phyloP scores from a whole-genome alignment of 2,329 filamentous ascomycete genomes.

The Talaromyces sp. region DNA sequence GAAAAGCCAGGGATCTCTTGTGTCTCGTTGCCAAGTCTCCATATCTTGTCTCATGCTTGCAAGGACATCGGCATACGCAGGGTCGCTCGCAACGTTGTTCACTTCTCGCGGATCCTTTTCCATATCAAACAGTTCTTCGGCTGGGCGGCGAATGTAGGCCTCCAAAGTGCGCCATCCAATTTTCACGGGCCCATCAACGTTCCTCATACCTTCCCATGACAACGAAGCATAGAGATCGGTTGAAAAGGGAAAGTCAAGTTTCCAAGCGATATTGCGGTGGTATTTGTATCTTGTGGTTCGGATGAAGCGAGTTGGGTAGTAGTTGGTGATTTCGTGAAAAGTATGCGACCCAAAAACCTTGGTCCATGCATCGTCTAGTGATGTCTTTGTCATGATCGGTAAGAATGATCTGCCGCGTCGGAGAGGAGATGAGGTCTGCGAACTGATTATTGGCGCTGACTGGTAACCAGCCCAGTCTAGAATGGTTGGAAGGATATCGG shows the following conservation, averaged over 20 bases:
- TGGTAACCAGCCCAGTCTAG: constrained; percentile 35
- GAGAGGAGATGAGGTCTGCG: not conserved
- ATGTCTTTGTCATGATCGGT: constrained; percentile 24
- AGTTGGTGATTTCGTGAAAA: constrained; percentile 48
- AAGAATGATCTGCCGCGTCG: constrained; percentile 36
- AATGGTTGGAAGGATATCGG: constrained; percentile 44
- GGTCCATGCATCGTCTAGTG: constrained; percentile 18
- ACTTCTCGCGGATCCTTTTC: constrained; percentile 43
- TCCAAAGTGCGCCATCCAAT: constrained; percentile 38
- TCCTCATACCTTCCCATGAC: constrained; percentile 43
- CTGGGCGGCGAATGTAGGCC: constrained; percentile 39
- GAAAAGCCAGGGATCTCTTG: constrained; percentile 28
- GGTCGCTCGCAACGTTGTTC: constrained; percentile 36
- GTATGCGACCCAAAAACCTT: constrained; percentile 49
- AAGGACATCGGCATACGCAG: constrained; percentile 26
- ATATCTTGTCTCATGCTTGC: constrained; percentile 22
- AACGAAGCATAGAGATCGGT: constrained; percentile 43
- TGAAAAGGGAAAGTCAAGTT: constrained; percentile 46
- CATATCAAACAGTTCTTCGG: constrained; percentile 46
- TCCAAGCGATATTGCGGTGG: constrained; percentile 47
- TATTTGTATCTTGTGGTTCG: constrained; percentile 44
- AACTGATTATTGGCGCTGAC: constrained; percentile 5
- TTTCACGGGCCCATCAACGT: constrained; percentile 23
- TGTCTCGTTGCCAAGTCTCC: not conserved
- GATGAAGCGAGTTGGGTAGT: constrained; percentile 47